Conservation (phyloP, 352 stramenopile species). For the Phytophthora pseudosyringae region DNA sequence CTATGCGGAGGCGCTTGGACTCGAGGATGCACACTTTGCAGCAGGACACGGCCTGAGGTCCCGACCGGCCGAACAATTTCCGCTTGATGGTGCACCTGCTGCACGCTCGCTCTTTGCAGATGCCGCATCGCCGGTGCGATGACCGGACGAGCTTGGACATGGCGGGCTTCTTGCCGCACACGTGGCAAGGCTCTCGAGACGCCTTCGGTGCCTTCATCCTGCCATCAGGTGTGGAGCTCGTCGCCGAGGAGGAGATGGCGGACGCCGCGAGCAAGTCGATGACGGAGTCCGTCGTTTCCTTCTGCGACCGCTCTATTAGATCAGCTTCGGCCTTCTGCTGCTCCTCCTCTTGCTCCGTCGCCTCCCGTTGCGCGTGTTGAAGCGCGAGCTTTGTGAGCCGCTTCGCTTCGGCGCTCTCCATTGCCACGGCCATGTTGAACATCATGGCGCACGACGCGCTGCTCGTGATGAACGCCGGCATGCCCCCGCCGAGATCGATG, state of each 20-base stretch:
- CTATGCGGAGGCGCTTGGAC: constrained; percentile 39
- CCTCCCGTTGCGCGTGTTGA: constrained; percentile 13
- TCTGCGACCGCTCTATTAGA: constrained; percentile 6
- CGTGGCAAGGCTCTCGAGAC: constrained; percentile 19
- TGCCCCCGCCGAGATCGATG: constrained; percentile 47
- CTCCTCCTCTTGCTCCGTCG: background rate
- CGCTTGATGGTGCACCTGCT: constrained; percentile 52
- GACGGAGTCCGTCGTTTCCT: constrained; percentile 26
- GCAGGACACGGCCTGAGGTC: constrained; percentile 39
- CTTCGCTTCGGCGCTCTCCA: constrained; percentile 42
- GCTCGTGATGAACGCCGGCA: constrained; percentile 31
- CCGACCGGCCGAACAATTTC: constrained; percentile 34
- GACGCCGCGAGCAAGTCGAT: constrained; percentile 28
- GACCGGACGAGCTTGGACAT: constrained; percentile 33
- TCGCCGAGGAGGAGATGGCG: constrained; percentile 22
- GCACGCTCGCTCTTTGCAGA: constrained; percentile 42
- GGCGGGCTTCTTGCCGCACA: constrained; percentile 31
- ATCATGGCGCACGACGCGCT: constrained; percentile 34
- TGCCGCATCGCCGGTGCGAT: constrained; percentile 35
- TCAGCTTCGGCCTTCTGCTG: background rate
- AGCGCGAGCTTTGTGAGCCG: constrained; percentile 40
- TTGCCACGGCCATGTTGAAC: constrained; percentile 30
- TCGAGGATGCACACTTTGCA: constrained; percentile 53
- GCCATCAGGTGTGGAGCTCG: background rate
- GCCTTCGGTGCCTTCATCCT: constrained; percentile 11